phyloP scores from a whole-genome alignment of 768 basidiomycete species.

The Postia placenta region DNA sequence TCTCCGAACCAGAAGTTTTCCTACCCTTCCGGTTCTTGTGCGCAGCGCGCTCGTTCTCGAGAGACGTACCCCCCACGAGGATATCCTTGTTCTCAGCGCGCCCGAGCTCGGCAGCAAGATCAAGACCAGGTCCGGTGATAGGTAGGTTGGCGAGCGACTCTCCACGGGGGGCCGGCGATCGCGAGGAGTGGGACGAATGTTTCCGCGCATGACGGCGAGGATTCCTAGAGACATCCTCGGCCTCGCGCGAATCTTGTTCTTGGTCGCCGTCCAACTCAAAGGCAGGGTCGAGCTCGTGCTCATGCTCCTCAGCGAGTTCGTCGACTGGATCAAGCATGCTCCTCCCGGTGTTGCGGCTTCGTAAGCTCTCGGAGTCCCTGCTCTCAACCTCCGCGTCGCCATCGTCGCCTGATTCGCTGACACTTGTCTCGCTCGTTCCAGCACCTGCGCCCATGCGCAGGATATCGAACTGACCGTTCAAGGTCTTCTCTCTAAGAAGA shows the following conservation, averaged over 20 bases:
- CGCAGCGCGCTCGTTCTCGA: slow-evolving; percentile 43
- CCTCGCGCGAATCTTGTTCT: slow-evolving; percentile 9
- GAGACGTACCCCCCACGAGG: slow-evolving; percentile 47
- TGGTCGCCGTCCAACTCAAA: slow-evolving; percentile 26
- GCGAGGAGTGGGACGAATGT: slow-evolving; percentile 26
- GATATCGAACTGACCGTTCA: slow-evolving; percentile 83
- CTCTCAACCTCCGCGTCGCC: slow-evolving; percentile 18
- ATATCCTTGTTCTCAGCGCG: slow-evolving; percentile 88
- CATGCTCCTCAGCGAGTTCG: slow-evolving; percentile 42
- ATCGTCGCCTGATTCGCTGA: slow-evolving; percentile 21
- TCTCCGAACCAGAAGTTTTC: slow-evolving; percentile 18
- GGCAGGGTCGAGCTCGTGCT: slow-evolving; percentile 40
- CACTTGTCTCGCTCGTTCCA: slow-evolving; percentile 32
- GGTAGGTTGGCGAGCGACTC: slow-evolving; percentile 85
- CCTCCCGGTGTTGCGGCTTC: slow-evolving; percentile 49
- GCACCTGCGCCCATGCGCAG: slow-evolving; percentile 34
- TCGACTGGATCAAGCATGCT: slow-evolving; percentile 49
- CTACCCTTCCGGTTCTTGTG: slow-evolving; percentile 35
- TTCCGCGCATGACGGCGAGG: slow-evolving; percentile 44
- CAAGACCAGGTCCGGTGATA: slow-evolving; percentile 83
- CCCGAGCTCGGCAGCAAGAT: slow-evolving; percentile 87
- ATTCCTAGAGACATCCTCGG: slow-evolving; percentile 31
- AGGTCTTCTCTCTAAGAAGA: slow-evolving; percentile 82
- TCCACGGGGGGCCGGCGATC: slow-evolving; percentile 49
- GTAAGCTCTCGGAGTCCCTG: slow-evolving; percentile 36